Evolutionary conservation across 257 asterid genomes (phyloP).

Genomic region (Anisodus tanguticus): DNA sequence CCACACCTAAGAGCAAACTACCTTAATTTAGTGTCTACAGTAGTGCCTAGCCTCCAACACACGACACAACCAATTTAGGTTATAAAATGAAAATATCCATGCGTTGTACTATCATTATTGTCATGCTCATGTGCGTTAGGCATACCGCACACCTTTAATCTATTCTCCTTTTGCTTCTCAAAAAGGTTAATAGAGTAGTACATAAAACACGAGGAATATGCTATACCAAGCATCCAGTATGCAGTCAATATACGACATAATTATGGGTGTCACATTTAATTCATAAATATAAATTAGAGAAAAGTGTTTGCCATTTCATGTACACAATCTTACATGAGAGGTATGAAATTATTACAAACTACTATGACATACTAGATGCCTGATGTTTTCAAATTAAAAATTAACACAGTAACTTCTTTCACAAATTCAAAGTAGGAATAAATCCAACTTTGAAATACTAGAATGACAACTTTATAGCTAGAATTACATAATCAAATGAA

Average conservation of each 20-base stretch:
- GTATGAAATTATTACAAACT: background rate
- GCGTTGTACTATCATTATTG: too few species aligned
- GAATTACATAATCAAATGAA: too few species aligned
- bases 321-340: background rate
- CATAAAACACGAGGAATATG: too few species aligned
- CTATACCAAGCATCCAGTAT: background rate
- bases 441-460: too few species aligned
- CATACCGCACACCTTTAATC: too few species aligned
- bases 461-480: too few species aligned
- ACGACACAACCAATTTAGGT: too few species aligned
- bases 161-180: too few species aligned
- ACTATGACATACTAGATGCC: background rate
- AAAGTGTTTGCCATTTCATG: background rate
- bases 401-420: background rate
- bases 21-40: background rate
- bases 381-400: background rate
- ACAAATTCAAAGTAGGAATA: background rate
- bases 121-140: too few species aligned
- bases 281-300: background rate
- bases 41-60: background rate
- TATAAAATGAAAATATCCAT: too few species aligned
- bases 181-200: too few species aligned
- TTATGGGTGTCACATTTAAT: background rate
- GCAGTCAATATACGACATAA: background rate
- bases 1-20: background rate